A percentile compares a stretch with the other conserved stretches of the same genome.
phyloP scores from a whole-genome alignment of 768 basidiomycete species.

The Calocera cornea region DNA sequence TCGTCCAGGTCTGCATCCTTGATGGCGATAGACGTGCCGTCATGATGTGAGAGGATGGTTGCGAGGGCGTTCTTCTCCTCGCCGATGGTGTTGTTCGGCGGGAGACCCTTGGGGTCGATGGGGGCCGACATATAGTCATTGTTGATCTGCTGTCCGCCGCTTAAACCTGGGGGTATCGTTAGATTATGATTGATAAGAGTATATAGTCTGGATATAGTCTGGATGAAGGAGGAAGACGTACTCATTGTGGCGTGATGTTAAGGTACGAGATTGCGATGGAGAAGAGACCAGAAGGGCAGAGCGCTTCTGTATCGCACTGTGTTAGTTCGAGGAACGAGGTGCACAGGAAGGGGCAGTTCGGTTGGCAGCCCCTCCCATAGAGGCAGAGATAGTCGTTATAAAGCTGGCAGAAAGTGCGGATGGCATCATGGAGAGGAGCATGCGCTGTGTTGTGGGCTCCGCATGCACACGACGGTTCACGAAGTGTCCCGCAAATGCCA shows the following conservation, averaged over 20 bases:
- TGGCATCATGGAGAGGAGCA: not conserved
- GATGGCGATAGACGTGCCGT: not conserved
- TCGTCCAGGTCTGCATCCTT: not conserved
- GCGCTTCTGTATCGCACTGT: not conserved
- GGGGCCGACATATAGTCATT: not conserved
- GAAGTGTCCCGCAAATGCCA: not conserved
- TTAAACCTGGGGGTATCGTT: not conserved
- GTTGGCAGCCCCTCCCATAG: not conserved
- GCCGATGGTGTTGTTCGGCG: not conserved
- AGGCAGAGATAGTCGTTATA: not conserved
- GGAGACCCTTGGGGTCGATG: constrained; percentile 1
- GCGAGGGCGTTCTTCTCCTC: not conserved
- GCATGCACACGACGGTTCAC: not conserved
- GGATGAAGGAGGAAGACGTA: not conserved
- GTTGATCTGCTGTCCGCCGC: not conserved
- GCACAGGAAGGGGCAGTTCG: not conserved
- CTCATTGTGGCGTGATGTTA: not conserved
- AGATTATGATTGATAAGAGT: not conserved
- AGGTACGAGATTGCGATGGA: not conserved
- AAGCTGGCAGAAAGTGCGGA: not conserved
- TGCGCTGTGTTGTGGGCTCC: not conserved
- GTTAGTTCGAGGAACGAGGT: not conserved
- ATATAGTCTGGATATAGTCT: too few species aligned
- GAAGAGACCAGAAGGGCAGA: not conserved
- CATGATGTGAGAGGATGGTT: not conserved